Percentiles rank a stretch among this genome's conserved stretches.
Evolutionary conservation across 768 basidiomycete genomes (phyloP).

Genomic region (Gymnopilus junonius): DNA sequence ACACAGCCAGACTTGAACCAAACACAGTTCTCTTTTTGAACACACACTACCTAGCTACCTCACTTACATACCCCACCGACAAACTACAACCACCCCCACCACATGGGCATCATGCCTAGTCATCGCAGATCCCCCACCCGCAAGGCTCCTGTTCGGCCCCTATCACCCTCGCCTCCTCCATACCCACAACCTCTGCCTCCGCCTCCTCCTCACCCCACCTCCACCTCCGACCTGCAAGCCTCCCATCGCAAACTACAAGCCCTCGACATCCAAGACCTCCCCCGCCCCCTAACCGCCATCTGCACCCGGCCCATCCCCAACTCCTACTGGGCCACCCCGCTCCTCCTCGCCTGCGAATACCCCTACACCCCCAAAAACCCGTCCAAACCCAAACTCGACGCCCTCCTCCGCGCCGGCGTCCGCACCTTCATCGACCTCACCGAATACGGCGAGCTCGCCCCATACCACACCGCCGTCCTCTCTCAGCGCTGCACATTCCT

Average conservation of each 20-base stretch:
- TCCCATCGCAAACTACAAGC: constrained; percentile 15
- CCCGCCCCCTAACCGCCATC: constrained; percentile 18
- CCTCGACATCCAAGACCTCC: constrained; percentile 11
- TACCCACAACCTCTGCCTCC: neutral
- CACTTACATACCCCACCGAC: neutral
- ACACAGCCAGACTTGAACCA: too few relatives aligned
- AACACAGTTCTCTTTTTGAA: neutral
- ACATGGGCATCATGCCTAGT: constrained; percentile 5
- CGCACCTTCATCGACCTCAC: constrained; percentile 86
- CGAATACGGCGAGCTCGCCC: constrained; percentile 75
- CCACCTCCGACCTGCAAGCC: constrained; percentile 10
- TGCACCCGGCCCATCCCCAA: constrained; percentile 73
- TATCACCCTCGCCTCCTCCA: neutral
- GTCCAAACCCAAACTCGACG: constrained; percentile 71
- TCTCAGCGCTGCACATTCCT: constrained; percentile 55
- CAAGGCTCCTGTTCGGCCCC: neutral
- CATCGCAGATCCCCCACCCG: neutral
- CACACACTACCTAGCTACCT: neutral
- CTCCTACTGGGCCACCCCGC: constrained; percentile 81
- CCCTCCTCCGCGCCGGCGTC: constrained; percentile 70
- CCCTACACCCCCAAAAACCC: constrained; percentile 70
- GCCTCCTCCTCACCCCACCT: neutral
- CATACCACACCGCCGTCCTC: constrained; percentile 64
- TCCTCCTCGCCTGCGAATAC: constrained; percentile 81
- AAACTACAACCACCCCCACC: neutral